phyloP scores from a whole-genome alignment of 106 monocot genomes.

The Dendrobium officinale region DNA sequence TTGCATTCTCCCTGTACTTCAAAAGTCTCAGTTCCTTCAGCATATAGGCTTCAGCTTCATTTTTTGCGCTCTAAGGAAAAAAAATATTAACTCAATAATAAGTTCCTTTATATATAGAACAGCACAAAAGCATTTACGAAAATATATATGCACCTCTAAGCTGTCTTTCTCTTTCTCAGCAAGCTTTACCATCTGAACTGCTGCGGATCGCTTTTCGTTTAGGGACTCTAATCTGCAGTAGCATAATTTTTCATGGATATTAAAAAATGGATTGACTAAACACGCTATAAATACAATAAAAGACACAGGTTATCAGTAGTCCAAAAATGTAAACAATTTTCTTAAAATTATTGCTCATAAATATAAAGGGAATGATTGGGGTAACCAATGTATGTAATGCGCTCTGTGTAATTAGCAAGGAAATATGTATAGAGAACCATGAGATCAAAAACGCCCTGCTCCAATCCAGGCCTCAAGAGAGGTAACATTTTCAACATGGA shows the following conservation, averaged over 20 bases:
- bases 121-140: neutral
- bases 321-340: neutral
- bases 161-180: conserved; percentile 91
- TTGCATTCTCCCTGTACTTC: conserved; percentile 91
- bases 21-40: conserved; percentile 75
- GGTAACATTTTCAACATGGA: neutral
- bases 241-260: neutral
- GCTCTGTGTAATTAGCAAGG: neutral
- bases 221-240: conserved; percentile 67
- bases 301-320: neutral
- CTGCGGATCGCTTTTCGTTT: conserved; percentile 81
- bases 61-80: conserved; percentile 66
- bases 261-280: neutral
- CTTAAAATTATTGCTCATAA: neutral
- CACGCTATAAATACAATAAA: neutral
- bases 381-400: neutral
- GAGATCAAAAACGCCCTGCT: neutral
- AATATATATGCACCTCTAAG: conserved; percentile 57
- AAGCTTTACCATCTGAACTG: conserved; percentile 86
- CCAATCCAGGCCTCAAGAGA: neutral
- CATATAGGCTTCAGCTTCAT: conserved; percentile 92
- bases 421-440: neutral
- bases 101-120: neutral
- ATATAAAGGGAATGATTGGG: neutral
- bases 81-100: neutral